phyloP scores from a whole-genome alignment of 129 eudicot species.

The Artemisia annua region DNA sequence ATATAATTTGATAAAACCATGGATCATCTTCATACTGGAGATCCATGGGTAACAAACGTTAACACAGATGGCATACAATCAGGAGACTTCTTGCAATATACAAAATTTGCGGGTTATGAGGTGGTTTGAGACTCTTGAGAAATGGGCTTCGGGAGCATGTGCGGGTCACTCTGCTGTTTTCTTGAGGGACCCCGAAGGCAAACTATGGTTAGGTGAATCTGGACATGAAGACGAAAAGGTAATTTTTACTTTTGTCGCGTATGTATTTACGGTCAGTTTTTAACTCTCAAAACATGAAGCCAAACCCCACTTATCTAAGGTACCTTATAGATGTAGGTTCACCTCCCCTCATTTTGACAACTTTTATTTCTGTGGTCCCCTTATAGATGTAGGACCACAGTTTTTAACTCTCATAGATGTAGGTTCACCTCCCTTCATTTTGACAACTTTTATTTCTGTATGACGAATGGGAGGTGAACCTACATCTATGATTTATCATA shows the following conservation, averaged over 20 bases:
- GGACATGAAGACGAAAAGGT: slow-evolving; percentile 96
- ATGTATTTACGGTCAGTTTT: neutral
- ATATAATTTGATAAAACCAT: slow-evolving; percentile 1
- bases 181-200: slow-evolving; percentile 87
- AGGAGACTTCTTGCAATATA: slow-evolving; percentile 94
- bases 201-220: slow-evolving; percentile 97
- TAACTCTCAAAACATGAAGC: too few species aligned
- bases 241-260: neutral
- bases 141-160: slow-evolving; percentile 94
- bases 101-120: slow-evolving; percentile 92
- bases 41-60: slow-evolving; percentile 19
- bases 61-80: slow-evolving; percentile 72
- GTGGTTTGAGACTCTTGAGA: slow-evolving; percentile 96
- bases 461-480: too few species aligned
- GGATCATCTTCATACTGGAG: slow-evolving; percentile 64
- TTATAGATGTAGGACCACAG: too few species aligned
- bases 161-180: slow-evolving; percentile 94
- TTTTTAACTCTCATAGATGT: too few species aligned
- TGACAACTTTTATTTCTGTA: too few species aligned
- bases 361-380: too few species aligned
- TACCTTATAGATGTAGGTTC: too few species aligned
- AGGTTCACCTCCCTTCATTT: too few species aligned
- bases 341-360: too few species aligned
- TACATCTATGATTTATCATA: too few species aligned
- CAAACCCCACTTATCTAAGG: too few species aligned